Percentiles rank a stretch among this genome's conserved stretches.
These are phyloP conservation scores for Colletotrichum shisoi DNA, from an alignment of 2,329 filamentous ascomycete species.

Conservation along the genomic window DNA sequence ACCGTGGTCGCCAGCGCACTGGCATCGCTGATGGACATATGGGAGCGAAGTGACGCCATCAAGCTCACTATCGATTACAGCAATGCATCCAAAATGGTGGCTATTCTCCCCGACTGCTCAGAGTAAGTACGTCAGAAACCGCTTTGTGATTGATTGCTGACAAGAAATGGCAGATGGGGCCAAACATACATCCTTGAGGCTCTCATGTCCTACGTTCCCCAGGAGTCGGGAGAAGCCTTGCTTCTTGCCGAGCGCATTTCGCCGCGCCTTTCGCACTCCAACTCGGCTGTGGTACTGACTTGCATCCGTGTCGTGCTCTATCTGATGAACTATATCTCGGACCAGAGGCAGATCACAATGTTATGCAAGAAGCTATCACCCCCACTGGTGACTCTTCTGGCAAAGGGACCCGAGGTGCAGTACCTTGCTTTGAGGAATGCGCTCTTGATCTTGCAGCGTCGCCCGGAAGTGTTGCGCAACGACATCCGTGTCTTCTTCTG, in stretches of 20 bases:
- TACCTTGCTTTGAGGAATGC: conserved; percentile 95
- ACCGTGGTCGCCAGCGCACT: conserved; percentile 96
- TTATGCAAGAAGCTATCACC: conserved; percentile 94
- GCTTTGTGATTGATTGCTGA: conserved; percentile 14
- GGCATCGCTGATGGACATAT: conserved; percentile 93
- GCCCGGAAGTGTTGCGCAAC: conserved; percentile 91
- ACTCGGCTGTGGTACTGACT: conserved; percentile 94
- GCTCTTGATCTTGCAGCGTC: conserved; percentile 87
- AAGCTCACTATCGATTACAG: conserved; percentile 97
- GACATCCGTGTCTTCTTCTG: conserved; percentile 99
- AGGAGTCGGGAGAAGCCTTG: conserved; percentile 86
- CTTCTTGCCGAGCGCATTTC: conserved; percentile 92
- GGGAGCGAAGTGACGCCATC: conserved; percentile 96
- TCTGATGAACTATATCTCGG: conserved; percentile 97
- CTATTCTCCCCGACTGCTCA: conserved; percentile 94
- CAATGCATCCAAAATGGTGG: conserved; percentile 97
- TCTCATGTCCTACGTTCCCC: conserved; percentile 95
- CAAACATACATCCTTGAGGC: conserved; percentile 98
- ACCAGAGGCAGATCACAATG: conserved; percentile 84
- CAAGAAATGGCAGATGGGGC: conserved; percentile 74
- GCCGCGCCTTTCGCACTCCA: conserved; percentile 94
- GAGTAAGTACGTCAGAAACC: conserved; percentile 69
- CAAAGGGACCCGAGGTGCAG: conserved; percentile 97
- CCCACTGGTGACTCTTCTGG: conserved; percentile 90
- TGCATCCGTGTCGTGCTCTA: conserved; percentile 97